Evolutionary conservation across 176 grass and related monocot species (phyloP).

Genomic region (Musa troglodytarum): DNA sequence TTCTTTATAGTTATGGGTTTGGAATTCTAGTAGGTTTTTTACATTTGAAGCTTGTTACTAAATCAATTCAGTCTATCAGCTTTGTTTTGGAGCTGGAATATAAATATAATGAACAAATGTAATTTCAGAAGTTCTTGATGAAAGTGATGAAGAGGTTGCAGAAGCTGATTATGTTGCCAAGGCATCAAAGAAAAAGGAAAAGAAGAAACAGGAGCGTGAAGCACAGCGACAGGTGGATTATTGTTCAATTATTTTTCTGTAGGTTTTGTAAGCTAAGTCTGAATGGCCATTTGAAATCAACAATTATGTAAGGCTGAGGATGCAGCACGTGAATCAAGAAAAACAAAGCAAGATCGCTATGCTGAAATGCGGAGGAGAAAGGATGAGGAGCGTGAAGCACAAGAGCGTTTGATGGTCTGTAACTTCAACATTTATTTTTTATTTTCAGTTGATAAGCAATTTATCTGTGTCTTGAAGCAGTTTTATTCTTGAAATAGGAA

Average conservation of each 20-base stretch:
- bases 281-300: not conserved
- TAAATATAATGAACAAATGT: not conserved
- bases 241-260: not conserved
- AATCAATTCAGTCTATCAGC: not conserved
- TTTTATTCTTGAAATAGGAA: conserved; percentile 43
- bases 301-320: conserved; percentile 49
- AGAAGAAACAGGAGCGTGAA: conserved; percentile 77
- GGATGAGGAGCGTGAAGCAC: conserved; percentile 80
- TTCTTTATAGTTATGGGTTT: not conserved
- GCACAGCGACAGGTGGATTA: conserved; percentile 51
- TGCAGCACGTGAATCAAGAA: conserved; percentile 43
- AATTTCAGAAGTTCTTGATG: conserved; percentile 31
- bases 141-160: conserved; percentile 46
- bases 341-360: conserved; percentile 71
- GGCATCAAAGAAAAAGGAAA: conserved; percentile 78
- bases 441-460: conserved; percentile 3
- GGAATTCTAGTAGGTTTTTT: too few species aligned
- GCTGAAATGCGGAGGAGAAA: conserved; percentile 80
- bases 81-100: not conserved
- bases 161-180: conserved; percentile 34
- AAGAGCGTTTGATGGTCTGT: conserved; percentile 56
- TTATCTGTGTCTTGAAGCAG: conserved; percentile 13
- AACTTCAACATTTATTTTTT: conserved; percentile 11
- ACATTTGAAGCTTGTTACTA: not conserved
- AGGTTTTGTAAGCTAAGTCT: not conserved